phyloP scores from a whole-genome alignment of 495 filamentous ascomycete species.

The Tuber melanosporum region DNA sequence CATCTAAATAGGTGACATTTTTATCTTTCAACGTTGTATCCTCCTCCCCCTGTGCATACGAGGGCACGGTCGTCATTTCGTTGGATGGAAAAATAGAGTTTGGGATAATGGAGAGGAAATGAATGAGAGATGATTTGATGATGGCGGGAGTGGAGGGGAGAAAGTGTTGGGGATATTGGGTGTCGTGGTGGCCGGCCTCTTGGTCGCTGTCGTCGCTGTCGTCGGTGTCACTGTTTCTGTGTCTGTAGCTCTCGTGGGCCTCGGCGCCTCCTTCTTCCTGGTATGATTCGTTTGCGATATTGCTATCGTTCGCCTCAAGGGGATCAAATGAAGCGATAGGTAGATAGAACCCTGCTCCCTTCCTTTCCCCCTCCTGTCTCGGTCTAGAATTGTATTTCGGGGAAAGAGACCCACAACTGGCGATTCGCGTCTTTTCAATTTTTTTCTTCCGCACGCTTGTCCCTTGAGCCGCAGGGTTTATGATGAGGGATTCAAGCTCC shows the following conservation, averaged over 20 bases:
- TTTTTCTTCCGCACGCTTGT: background rate
- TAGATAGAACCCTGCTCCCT: background rate
- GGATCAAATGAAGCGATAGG: background rate
- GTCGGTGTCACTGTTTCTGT: background rate
- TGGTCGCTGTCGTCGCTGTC: background rate
- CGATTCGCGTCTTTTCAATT: background rate
- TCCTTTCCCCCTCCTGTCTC: background rate
- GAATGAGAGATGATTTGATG: background rate
- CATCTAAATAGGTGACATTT: constrained; percentile 3
- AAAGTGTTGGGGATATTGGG: background rate
- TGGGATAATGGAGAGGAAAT: background rate
- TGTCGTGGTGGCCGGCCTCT: background rate
- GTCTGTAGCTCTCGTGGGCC: background rate
- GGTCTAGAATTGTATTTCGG: background rate
- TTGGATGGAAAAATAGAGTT: background rate
- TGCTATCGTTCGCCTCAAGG: background rate
- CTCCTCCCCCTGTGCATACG: background rate
- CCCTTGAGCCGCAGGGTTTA: background rate
- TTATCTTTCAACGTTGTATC: background rate
- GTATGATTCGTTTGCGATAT: background rate
- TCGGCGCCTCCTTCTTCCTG: background rate
- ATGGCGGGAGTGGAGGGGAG: background rate
- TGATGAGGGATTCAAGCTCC: background rate
- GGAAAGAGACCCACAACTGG: background rate
- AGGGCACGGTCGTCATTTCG: background rate